Conservation (phyloP, 352 stramenopile genomes). For the Globisporangium apiculatum region DNA sequence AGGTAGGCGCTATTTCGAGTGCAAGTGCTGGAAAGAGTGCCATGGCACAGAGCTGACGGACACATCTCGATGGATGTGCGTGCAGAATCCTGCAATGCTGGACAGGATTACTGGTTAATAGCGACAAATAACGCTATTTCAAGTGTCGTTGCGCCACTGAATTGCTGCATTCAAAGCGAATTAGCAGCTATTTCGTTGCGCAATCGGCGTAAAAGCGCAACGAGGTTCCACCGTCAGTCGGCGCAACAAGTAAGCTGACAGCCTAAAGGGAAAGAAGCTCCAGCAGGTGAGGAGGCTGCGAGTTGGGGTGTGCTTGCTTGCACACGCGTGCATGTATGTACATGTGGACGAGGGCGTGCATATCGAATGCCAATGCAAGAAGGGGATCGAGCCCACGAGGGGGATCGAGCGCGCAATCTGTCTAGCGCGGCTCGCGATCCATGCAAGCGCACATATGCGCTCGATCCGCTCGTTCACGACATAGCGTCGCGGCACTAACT, state of each 20-base stretch:
- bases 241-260: neutral
- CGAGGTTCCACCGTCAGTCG: neutral
- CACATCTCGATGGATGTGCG: too few relatives aligned
- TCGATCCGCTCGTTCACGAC: too few relatives aligned
- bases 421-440: too few relatives aligned
- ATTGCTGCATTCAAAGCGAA: too few relatives aligned
- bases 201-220: neutral
- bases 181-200: neutral
- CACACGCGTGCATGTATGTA: neutral
- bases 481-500: too few relatives aligned
- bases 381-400: neutral
- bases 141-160: neutral
- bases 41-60: too few relatives aligned
- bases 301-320: too few relatives aligned
- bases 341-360: neutral
- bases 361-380: neutral
- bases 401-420: neutral
- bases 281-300: neutral
- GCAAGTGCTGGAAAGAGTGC: too few relatives aligned
- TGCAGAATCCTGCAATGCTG: too few relatives aligned
- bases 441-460: too few relatives aligned
- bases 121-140: neutral
- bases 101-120: neutral
- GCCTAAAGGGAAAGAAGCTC: neutral
- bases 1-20: too few relatives aligned